Evolutionary conservation across 2,329 filamentous ascomycete species (phyloP), one percentile per base, ranked within the genome.

Genomic region (Aspergillus sp.): DNA sequence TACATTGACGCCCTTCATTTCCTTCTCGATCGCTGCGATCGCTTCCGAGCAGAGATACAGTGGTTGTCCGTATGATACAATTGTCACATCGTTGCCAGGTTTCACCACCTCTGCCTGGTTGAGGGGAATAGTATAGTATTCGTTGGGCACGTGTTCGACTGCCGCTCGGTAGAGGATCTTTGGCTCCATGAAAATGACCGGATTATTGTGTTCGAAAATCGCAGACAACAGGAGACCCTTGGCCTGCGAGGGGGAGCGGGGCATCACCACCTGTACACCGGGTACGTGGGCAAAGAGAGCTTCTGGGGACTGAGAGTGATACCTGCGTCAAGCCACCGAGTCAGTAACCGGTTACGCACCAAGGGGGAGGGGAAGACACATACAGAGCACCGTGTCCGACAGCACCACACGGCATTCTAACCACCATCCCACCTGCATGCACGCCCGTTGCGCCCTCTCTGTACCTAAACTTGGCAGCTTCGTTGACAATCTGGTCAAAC

Each of bases 401-500:
- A 35, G 83, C 88, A 44, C 90, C 90, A 52, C 83, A 88, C 0
- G 90, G 90, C 90, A 96, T 95, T 27, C 90, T 77, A 11, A 95
- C 82, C 0, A 91, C 91, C 57, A 96, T 65, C 0, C 89, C 88
- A 13, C 90, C 90, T 12, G 78, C 84, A 60, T 79, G 76, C 0
- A 81, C 82, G 39, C 86, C 85, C 4, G 76, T 83, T 2, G 54
- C 65, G 9, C 82, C 83, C 53, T 83, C 79, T 39, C 90, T 78
- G 66, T 89, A 96, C 44, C 90, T 77, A 59, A 87, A 85, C 69
- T 95, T 95, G 48, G 89, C 88, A 0, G 88, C 90, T 68, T 96
- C 90, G 59, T 95, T 95, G 60, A 95, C 89, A 29, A 96, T 78
- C 71, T 96, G 90, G 60, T 96, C 90, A 58, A 95, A 95, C 0